phyloP scores from a whole-genome alignment of 176 grass and related monocot genomes.

The Elymus sibiricus region DNA sequence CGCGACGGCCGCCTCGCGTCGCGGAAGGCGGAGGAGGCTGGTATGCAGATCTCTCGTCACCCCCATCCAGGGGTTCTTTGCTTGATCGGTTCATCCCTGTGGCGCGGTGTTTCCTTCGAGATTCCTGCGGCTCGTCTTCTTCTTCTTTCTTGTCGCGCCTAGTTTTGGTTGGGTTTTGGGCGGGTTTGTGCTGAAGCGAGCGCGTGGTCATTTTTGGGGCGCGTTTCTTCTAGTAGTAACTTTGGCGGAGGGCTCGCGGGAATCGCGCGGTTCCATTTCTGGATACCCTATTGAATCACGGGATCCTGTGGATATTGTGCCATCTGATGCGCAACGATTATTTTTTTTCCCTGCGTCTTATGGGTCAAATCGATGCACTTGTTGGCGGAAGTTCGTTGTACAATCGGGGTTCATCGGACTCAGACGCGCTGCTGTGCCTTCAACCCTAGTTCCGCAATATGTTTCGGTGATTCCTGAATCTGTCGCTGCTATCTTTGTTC shows the following conservation, averaged over 20 bases:
- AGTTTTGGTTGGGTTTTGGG: neutral
- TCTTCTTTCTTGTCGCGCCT: neutral
- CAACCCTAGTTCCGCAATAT: neutral
- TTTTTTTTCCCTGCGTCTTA: neutral
- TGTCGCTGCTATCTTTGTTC: neutral
- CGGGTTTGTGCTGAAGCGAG: neutral
- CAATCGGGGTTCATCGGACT: neutral
- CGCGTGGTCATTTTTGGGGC: neutral
- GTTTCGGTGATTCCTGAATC: neutral
- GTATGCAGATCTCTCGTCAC: conserved; percentile 26
- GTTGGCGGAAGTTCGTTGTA: neutral
- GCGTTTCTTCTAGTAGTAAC: neutral
- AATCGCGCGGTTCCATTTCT: conserved; percentile 6
- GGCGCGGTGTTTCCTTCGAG: neutral
- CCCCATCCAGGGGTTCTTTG: neutral
- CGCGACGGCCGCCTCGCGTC: conserved; percentile 62
- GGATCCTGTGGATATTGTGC: neutral
- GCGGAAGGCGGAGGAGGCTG: conserved; percentile 78
- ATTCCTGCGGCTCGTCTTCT: neutral
- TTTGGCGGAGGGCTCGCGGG: neutral
- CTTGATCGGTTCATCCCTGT: neutral
- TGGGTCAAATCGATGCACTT: neutral
- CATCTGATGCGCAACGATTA: neutral
- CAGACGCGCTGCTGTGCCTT: neutral
- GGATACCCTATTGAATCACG: neutral